These are phyloP conservation scores for Suhomyces taliae DNA, from an alignment of 1,139 yeast genomes.

Conservation along the genomic window DNA sequence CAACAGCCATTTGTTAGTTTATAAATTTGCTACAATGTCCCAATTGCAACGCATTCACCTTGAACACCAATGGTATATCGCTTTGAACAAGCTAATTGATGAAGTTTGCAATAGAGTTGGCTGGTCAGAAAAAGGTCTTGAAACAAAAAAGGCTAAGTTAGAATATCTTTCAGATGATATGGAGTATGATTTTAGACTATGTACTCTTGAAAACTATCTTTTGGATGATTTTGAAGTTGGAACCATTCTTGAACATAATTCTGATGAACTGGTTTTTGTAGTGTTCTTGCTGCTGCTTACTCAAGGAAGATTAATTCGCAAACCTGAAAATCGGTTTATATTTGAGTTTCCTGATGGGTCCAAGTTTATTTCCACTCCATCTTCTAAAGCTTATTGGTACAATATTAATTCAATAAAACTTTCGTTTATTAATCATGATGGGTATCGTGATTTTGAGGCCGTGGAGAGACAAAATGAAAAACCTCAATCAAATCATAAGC, in stretches of 20 bases:
- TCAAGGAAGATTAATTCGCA: neutral
- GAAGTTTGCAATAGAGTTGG: neutral
- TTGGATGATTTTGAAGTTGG: neutral
- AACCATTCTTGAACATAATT: neutral
- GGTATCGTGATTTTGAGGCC: neutral
- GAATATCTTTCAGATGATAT: neutral
- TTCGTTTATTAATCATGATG: neutral
- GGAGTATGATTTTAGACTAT: neutral
- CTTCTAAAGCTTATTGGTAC: neutral
- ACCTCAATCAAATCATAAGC: neutral
- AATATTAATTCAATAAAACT: neutral
- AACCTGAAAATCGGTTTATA: neutral
- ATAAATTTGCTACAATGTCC: neutral
- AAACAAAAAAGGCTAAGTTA: too few relatives aligned
- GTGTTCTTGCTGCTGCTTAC: neutral
- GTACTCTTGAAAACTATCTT: neutral
- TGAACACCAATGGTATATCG: neutral
- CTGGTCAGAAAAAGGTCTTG: neutral
- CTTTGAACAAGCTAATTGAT: neutral
- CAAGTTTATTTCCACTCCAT: neutral
- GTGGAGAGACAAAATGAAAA: neutral
- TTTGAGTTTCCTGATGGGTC: neutral
- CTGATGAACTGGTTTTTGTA: neutral
- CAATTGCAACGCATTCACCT: neutral
- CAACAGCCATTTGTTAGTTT: too few relatives aligned